A percentile compares a stretch with the other conserved stretches of the same genome.
These are phyloP conservation scores for Coniosporium tulheliwenetii DNA, from an alignment of 2,329 filamentous ascomycete genomes.

Conservation along the genomic window DNA sequence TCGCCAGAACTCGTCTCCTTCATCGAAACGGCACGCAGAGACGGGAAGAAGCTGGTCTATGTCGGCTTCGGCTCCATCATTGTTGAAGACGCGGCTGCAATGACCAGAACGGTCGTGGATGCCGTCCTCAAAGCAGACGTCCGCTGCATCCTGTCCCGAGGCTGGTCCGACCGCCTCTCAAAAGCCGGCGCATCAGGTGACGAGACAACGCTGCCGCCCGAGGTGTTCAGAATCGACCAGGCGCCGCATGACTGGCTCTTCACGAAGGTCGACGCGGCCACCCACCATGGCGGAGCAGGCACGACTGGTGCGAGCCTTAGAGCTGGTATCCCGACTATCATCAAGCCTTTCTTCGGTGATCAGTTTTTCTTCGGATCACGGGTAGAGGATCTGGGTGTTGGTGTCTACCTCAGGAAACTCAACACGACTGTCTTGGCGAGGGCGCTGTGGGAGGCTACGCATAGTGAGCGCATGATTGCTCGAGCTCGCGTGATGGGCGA, in stretches of 20 bases:
- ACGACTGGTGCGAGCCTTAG: constrained; percentile 88
- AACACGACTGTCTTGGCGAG: constrained; percentile 74
- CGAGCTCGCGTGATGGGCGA: constrained; percentile 73
- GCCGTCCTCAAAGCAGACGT: constrained; percentile 85
- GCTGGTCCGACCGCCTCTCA: constrained; percentile 78
- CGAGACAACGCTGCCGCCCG: constrained; percentile 51
- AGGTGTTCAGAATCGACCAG: constrained; percentile 77
- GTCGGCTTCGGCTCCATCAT: constrained; percentile 96
- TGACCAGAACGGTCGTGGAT: constrained; percentile 87
- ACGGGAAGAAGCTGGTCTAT: constrained; percentile 86
- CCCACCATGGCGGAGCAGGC: constrained; percentile 86
- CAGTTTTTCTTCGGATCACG: constrained; percentile 90
- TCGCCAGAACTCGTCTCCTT: constrained; percentile 64
- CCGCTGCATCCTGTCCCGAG: constrained; percentile 86
- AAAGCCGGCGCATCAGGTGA: constrained; percentile 39
- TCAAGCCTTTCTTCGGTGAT: constrained; percentile 94
- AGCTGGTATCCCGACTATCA: constrained; percentile 82
- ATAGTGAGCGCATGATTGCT: constrained; percentile 78
- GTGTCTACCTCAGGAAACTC: constrained; percentile 76
- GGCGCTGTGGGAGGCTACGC: constrained; percentile 80
- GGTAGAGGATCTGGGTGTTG: constrained; percentile 86
- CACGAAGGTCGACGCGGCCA: constrained; percentile 79
- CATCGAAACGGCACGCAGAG: constrained; percentile 64
- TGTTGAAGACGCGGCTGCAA: constrained; percentile 70
- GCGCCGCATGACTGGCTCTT: constrained; percentile 97